Base-by-base conservation (phyloP, 108 stramenopile genomes). In the Stephanodiscus minutulus region DNA sequence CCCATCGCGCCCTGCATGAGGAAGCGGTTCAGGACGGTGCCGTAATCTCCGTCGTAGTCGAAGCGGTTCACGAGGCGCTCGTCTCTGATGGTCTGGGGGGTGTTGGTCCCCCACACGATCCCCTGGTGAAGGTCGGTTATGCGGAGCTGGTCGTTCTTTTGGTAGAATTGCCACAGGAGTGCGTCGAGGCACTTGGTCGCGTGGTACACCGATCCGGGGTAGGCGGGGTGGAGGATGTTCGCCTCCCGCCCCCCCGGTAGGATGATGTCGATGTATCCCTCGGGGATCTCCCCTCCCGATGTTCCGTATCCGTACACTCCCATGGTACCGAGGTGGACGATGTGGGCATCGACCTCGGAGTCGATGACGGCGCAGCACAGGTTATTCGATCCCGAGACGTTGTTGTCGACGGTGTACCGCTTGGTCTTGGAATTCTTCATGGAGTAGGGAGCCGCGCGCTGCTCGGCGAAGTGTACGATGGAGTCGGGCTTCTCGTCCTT, bases 91-190 rank as follows among this genome's bases (percentile, higher is more conserved):
- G 98, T 98, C 83, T 97, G 96, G n/a, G 91, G 88, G 12, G 98
- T 98, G 92, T 97, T 97, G 53, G 97, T 97, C 59, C 98, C 98
- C 98, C 98, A 98, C n/a, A 98, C 98, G 72, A 98, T 98, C 44
- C 98, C 98, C 79, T 98, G 98, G 77, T 98, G 98, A 59, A 98
- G 88, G 77, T 98, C 98, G 41, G 98, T 98, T 52, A 98, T 83
- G 29, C 96, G 86, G 28, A 98, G 88, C 18, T 91, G 80, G 69
- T 98, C 97, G 81, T 98, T 98, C 92, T 97, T 98, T 77, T 95
- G 87, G 88, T 98, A 98, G 74, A 97, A 98, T 85, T 97, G 96
- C 90, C 96, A 98, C 29, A 97, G 70, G 41, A 98, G 79, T 9
- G 98, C 98, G 79, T 98, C 98, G 70, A 97, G 79, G 74, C 97